Conservation (phyloP, 2,329 filamentous ascomycete species). For the Penicillium thymicola region DNA sequence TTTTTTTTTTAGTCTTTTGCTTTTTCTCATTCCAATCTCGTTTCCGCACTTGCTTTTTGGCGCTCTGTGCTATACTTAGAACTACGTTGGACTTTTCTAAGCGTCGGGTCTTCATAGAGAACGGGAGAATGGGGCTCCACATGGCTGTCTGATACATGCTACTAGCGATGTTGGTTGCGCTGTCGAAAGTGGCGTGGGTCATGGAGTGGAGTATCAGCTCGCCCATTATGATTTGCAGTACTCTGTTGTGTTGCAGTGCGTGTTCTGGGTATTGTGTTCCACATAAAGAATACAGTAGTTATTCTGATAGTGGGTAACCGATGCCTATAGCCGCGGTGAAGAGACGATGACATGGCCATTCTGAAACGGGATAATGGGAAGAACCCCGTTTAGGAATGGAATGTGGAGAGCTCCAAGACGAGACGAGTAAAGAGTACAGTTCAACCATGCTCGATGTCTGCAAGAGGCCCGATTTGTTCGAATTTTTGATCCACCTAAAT, state of each 20-base stretch:
- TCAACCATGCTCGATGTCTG: background rate
- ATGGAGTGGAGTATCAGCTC: background rate
- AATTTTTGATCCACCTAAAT: conserved; percentile 7
- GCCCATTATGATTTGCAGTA: background rate
- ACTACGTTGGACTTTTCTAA: background rate
- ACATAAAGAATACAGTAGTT: background rate
- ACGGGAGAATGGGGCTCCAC: background rate
- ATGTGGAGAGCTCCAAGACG: conserved; percentile 9
- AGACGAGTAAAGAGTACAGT: background rate
- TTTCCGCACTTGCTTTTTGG: background rate
- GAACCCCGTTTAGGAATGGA: conserved; percentile 6
- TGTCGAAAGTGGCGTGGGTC: background rate
- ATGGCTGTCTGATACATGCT: background rate
- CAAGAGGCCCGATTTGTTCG: background rate
- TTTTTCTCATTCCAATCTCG: background rate
- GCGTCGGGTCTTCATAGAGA: background rate
- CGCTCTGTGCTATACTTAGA: background rate
- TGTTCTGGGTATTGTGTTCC: background rate
- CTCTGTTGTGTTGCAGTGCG: background rate
- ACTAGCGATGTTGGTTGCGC: background rate
- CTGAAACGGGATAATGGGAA: conserved; percentile 8
- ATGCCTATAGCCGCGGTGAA: conserved; percentile 1
- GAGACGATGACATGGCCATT: conserved; percentile 7
- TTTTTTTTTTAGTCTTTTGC: background rate
- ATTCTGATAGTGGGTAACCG: background rate